phyloP scores from a whole-genome alignment of 2,329 filamentous ascomycete genomes.

The Fusarium ambrosium region DNA sequence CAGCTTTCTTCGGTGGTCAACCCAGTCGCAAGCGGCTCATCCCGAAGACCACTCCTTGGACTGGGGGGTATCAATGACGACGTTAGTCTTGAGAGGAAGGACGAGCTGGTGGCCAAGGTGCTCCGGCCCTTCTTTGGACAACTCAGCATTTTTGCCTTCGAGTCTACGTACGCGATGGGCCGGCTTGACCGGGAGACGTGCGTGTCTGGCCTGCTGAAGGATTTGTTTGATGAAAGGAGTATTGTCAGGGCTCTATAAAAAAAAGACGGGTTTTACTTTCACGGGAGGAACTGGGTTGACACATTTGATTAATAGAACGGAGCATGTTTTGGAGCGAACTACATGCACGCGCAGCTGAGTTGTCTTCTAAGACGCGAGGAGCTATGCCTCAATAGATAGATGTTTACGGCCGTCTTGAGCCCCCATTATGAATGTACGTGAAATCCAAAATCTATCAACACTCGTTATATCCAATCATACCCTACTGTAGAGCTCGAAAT shows the following conservation, averaged over 20 bases:
- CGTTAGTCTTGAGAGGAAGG: constrained; percentile 69
- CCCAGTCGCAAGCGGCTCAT: constrained; percentile 52
- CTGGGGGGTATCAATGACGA: constrained; percentile 68
- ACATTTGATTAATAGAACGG: constrained; percentile 27
- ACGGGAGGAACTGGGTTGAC: constrained; percentile 1
- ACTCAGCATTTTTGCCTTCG: constrained; percentile 93
- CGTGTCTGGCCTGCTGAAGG: constrained; percentile 73
- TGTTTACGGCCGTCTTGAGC: background rate
- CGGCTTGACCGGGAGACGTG: constrained; percentile 75
- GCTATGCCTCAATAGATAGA: background rate
- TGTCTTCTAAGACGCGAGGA: constrained; percentile 5
- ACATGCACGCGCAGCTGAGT: background rate
- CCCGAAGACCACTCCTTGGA: constrained; percentile 65
- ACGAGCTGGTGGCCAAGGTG: constrained; percentile 81
- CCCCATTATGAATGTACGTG: background rate
- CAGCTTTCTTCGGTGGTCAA: constrained; percentile 56
- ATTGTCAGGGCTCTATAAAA: constrained; percentile 70
- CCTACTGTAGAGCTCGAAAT: background rate
- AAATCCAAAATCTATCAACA: constrained; percentile 1
- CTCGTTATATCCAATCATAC: background rate
- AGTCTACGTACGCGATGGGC: constrained; percentile 90
- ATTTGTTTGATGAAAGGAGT: constrained; percentile 84
- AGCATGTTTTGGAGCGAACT: constrained; percentile 22
- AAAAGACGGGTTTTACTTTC: background rate
- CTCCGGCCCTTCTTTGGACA: constrained; percentile 91